Evolutionary conservation across 208 protist genomes (phyloP), one percentile per base, ranked within the genome.

Genomic region (Herpetomonas samuelpessoai): DNA sequence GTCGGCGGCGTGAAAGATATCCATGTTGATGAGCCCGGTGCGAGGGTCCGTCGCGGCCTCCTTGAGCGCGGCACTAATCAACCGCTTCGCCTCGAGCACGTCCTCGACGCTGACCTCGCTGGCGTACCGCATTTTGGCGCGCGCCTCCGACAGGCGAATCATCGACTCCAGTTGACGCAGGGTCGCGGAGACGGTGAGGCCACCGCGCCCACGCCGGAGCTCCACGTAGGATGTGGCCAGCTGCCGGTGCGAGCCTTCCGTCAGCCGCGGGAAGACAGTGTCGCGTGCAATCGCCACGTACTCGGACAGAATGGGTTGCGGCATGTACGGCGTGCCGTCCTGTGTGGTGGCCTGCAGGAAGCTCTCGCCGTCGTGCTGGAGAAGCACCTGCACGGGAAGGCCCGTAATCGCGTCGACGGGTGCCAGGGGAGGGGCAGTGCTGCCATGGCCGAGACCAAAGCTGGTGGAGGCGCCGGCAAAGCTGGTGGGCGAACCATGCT

Each of bases 141-240:
- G 71, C 29, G 93, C 85, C 74, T 98, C 96, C n/a, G 92, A 70
- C 0, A 99, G 81, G 4, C 99, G 96, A 53, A 99, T 99, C 57
- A 99, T 89, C 26, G 96, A 98, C 72, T 99, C 98, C 0, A 99
- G 86, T 80, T 99, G 98, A 29, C 99, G 84, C 27, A 98, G 86
- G 16, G 98, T 99, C 0, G 98, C 98, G 3, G 97, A 95, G 19
- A 99, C 97, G 6, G 97, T 98, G 30, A 95, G 80, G 62, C 81
- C 86, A 21, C 88, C 87, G 12, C 96, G 89, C 0, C 86, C 71
- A 3, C 76, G 65, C 10, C 97, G 86, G 81, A 98, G 88, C 30
- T 96, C 83, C 24, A 97, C 91, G 86, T 99, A 99, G 28, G 77
- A 80, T n/a, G 80, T 45, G 2, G 98, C 84, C 16, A 99, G 81